Evolutionary conservation across 2,329 filamentous ascomycete species (phyloP).

Genomic region (Pseudophaeomoniella oleicola): DNA sequence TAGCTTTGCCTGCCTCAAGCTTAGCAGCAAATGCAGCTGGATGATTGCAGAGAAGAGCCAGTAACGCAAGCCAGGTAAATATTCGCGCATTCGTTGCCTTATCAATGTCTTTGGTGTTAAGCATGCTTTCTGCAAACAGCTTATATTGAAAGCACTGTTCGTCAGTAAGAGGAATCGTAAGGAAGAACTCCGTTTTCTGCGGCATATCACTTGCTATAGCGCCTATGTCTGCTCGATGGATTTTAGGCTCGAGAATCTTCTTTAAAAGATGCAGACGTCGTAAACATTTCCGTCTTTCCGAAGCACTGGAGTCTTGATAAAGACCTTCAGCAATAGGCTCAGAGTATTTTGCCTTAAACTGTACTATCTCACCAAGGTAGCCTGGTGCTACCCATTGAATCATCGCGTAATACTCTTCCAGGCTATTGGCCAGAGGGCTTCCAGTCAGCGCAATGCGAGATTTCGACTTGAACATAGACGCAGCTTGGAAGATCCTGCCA

Average conservation of each 20-base stretch:
- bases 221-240: conserved; percentile 58
- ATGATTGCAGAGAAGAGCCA: conserved; percentile 44
- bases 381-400: conserved; percentile 73
- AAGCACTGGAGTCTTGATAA: conserved; percentile 44
- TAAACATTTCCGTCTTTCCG: conserved; percentile 44
- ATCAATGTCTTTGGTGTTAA: conserved; percentile 15
- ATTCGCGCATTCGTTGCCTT: conserved; percentile 28
- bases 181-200: conserved; percentile 65
- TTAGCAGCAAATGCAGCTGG: conserved; percentile 38
- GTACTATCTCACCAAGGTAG: conserved; percentile 53
- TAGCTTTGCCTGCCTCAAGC: conserved; percentile 21
- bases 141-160: conserved; percentile 52
- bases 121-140: conserved; percentile 31
- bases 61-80: conserved; percentile 39
- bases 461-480: conserved; percentile 47
- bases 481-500: conserved; percentile 37
- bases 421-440: conserved; percentile 71
- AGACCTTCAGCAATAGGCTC: conserved; percentile 61
- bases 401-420: conserved; percentile 74
- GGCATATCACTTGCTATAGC: conserved; percentile 54
- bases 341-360: conserved; percentile 59
- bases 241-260: conserved; percentile 58
- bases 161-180: conserved; percentile 55
- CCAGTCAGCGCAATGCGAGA: conserved; percentile 74
- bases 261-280: conserved; percentile 59